Evolutionary conservation across 768 basidiomycete species (phyloP), one percentile per base, ranked within the genome.

Genomic region (Aureoboletus auriporus): DNA sequence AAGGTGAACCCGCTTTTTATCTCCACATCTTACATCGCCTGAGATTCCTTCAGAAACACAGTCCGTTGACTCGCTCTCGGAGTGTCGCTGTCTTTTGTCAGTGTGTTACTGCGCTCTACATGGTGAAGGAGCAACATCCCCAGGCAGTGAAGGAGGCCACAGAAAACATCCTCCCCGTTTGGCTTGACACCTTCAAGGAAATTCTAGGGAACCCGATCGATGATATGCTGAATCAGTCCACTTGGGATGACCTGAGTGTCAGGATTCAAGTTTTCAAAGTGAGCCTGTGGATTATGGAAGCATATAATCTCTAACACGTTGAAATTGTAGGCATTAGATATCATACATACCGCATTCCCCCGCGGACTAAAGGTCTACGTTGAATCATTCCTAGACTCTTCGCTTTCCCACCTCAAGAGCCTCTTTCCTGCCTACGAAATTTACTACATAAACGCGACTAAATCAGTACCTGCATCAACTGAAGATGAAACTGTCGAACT

Each of bases 111-210:
- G 86, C 93, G 6, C 75, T 98, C 14, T 93, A 89, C 67, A 97
- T 94, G 84, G 92, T 98, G 48, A 93, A 93, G 64, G 92, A 93
- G 31, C 86, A 93, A 55, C 86, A 93, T 57, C 91, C 93, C 0
- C 82, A 86, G 49, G 80, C 89, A 1, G 89, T 90, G 33, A 88
- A 88, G 59, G 85, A 89, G 55, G 93, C 93, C 1, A 79, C 81
- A 30, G 82, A 79, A 23, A 77, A 81, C 38, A 82, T 97, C 36
- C 78, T 95, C 6, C 91, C 94, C 1, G 75, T 83, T 13, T 99
- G 96, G 96, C 69, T 97, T n/a, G 85, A 87, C 33, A 89, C 90
- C 1, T 93, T 97, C 74, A 82, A 81, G 53, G 80, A 83, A 13
- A 73, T 97, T 12, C 72, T 97, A 20, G 74, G 70, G 43, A 66